Evolutionary conservation across 331 rosid genomes (phyloP).

Genomic region (Pyracantha coccinea): DNA sequence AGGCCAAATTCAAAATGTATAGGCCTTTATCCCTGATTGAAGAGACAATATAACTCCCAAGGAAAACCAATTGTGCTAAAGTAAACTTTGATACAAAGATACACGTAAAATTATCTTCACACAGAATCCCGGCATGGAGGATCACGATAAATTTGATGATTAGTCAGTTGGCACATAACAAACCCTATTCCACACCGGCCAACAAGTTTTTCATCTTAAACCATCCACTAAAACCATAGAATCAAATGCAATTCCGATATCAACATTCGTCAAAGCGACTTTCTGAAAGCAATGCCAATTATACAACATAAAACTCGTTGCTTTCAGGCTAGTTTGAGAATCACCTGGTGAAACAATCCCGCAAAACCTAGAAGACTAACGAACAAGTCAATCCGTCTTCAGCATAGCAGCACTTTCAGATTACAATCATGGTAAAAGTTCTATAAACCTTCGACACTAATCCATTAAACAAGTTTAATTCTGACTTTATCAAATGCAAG

Average conservation of each 20-base stretch:
- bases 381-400: not conserved
- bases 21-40: not conserved
- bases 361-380: not conserved
- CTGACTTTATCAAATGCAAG: not conserved
- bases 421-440: not conserved
- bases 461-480: not conserved
- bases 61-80: not conserved
- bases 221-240: not conserved
- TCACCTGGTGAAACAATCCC: not conserved
- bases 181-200: not conserved
- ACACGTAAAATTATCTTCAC: not conserved
- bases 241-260: not conserved
- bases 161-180: not conserved
- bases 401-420: not conserved
- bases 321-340: not conserved
- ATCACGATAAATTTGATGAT: not conserved
- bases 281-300: not conserved
- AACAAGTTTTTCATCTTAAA: not conserved
- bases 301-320: not conserved
- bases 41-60: too few species aligned
- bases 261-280: not conserved
- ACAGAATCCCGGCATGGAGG: not conserved
- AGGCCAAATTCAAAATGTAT: not conserved
- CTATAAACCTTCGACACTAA: not conserved
- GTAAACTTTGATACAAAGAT: not conserved